These are phyloP conservation scores for Dioszegia crocea DNA, from an alignment of 768 basidiomycete genomes.

Conservation along the genomic window DNA sequence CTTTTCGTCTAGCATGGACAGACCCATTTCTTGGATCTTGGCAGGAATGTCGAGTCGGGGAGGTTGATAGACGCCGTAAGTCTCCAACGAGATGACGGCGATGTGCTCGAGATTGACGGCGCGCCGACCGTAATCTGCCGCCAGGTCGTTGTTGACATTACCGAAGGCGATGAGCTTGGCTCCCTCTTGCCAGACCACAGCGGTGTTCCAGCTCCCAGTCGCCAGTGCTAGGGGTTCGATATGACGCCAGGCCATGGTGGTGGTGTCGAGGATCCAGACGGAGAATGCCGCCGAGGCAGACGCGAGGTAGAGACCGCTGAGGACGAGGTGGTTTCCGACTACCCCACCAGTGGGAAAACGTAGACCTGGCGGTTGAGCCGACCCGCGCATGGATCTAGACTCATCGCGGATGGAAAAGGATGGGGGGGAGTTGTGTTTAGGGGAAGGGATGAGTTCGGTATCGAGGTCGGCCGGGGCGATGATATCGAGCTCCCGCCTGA, in stretches of 20 bases:
- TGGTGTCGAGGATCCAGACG: slow-evolving; percentile 91
- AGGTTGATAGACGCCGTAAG: slow-evolving; percentile 92
- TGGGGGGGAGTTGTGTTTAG: slow-evolving; percentile 24
- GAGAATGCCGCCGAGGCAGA: slow-evolving; percentile 92
- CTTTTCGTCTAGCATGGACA: slow-evolving; percentile 75
- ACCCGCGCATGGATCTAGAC: slow-evolving; percentile 70
- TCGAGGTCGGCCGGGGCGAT: slow-evolving; percentile 59
- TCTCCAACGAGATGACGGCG: slow-evolving; percentile 83
- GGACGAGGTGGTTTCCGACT: slow-evolving; percentile 75
- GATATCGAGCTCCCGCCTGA: slow-evolving; percentile 89
- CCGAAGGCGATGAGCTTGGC: slow-evolving; percentile 90
- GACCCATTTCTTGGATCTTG: slow-evolving; percentile 75
- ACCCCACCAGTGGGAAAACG: slow-evolving; percentile 94
- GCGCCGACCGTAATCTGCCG: slow-evolving; percentile 45
- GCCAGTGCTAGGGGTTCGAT: slow-evolving; percentile 56
- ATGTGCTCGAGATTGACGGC: slow-evolving; percentile 63
- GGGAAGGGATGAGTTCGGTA: slow-evolving; percentile 7
- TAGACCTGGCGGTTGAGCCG: slow-evolving; percentile 81
- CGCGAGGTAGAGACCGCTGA: slow-evolving; percentile 92
- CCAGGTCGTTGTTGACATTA: slow-evolving; percentile 57
- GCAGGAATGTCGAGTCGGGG: slow-evolving; percentile 61
- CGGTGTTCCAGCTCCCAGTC: slow-evolving; percentile 90
- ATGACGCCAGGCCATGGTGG: slow-evolving; percentile 35
- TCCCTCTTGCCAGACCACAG: slow-evolving; percentile 75
- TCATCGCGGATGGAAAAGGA: slow-evolving; percentile 76